Evolutionary conservation across 2,329 filamentous ascomycete genomes (phyloP).

Genomic region (Epichloe typhina): DNA sequence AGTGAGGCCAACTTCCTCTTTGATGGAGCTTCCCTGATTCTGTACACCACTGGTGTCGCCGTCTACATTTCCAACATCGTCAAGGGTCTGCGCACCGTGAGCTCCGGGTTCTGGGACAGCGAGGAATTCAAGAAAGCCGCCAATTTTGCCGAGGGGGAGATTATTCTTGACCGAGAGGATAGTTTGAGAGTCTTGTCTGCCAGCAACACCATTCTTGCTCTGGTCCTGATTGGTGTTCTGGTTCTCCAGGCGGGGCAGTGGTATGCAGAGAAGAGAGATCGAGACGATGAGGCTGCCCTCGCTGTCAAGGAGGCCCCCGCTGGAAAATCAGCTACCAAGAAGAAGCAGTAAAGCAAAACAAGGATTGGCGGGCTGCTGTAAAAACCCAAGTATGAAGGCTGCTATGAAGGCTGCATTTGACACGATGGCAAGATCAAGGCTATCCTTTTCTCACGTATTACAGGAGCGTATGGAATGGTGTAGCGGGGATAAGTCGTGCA

Average conservation of each 20-base stretch:
- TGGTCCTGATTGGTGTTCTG: constrained; percentile 82
- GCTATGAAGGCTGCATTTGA: not conserved
- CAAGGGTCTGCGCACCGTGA: constrained; percentile 80
- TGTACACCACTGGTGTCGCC: constrained; percentile 76
- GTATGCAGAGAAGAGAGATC: constrained; percentile 94
- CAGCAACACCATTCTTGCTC: constrained; percentile 88
- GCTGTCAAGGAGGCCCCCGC: constrained; percentile 24
- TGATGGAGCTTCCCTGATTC: constrained; percentile 66
- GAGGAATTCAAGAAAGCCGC: constrained; percentile 25
- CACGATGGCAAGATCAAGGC: not conserved
- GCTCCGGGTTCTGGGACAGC: constrained; percentile 48
- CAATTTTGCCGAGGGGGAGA: constrained; percentile 40
- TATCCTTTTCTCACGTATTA: not conserved
- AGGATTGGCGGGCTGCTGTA: not conserved
- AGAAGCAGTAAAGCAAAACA: constrained; percentile 19
- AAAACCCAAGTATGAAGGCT: not conserved
- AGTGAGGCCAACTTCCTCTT: constrained; percentile 93
- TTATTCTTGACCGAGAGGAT: constrained; percentile 71
- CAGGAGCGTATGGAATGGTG: not conserved
- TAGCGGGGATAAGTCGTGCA: not conserved
- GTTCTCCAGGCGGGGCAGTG: constrained; percentile 94
- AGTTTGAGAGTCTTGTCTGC: constrained; percentile 81
- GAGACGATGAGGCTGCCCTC: constrained; percentile 59
- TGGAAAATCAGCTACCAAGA: constrained; percentile 20
- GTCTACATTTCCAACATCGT: constrained; percentile 96